A percentile compares a stretch with the other conserved stretches of the same genome.
phyloP scores from a whole-genome alignment of 768 basidiomycete genomes.

The Pholiota molesta region DNA sequence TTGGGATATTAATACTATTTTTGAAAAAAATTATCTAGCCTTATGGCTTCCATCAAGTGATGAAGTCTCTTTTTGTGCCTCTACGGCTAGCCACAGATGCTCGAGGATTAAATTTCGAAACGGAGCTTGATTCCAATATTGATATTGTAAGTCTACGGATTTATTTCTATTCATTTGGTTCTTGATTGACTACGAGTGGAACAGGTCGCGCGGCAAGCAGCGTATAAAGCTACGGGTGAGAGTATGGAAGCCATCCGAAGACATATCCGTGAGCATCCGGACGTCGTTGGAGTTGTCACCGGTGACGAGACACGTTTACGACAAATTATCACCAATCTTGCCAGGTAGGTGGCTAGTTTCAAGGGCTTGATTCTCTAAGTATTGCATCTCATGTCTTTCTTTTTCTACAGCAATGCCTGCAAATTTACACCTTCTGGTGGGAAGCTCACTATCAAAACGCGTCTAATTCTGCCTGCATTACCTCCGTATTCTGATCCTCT shows the following conservation, averaged over 20 bases:
- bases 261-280: slow-evolving; percentile 46
- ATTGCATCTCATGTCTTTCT: not conserved
- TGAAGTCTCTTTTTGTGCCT: slow-evolving; percentile 74
- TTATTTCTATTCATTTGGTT: not conserved
- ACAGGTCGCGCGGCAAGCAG: slow-evolving; percentile 61
- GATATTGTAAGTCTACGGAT: slow-evolving; percentile 50
- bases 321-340: slow-evolving; percentile 84
- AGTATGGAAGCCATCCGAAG: slow-evolving; percentile 39
- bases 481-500: slow-evolving; percentile 23
- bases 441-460: slow-evolving; percentile 67
- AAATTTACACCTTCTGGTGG: slow-evolving; percentile 80
- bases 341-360: slow-evolving; percentile 49
- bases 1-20: not conserved
- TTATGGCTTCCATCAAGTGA: slow-evolving; percentile 77
- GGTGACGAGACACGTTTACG: slow-evolving; percentile 84
- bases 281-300: slow-evolving; percentile 69
- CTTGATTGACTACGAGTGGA: slow-evolving; percentile 3
- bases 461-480: slow-evolving; percentile 46
- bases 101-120: slow-evolving; percentile 65
- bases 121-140: slow-evolving; percentile 68
- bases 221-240: slow-evolving; percentile 64
- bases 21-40: slow-evolving; percentile 41
- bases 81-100: slow-evolving; percentile 70
- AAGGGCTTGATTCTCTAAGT: not conserved
- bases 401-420: slow-evolving; percentile 63